Evolutionary conservation across 108 stramenopile genomes (phyloP).

Genomic region (Seminavis robusta): DNA sequence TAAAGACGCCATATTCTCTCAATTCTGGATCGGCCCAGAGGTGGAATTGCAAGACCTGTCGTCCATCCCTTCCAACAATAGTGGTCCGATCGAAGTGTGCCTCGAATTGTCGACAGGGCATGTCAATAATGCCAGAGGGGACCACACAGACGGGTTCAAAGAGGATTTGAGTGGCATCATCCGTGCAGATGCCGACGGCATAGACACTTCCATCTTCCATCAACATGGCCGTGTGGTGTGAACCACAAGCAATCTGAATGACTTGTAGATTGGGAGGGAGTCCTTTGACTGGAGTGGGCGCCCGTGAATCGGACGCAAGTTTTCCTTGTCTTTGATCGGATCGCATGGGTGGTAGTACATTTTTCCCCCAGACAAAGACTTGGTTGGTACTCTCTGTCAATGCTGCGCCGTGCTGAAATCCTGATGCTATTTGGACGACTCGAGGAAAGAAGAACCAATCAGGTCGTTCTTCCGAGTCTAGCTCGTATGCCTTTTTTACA

Average conservation of each 20-base stretch:
- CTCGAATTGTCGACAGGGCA: slow-evolving; percentile 62
- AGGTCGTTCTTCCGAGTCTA: too few species aligned
- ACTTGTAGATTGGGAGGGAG: slow-evolving; percentile 49
- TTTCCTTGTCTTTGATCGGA: slow-evolving; percentile 3
- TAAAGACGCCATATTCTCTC: slow-evolving; percentile 56
- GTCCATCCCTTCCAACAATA: slow-evolving; percentile 48
- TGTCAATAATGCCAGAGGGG: slow-evolving; percentile 53
- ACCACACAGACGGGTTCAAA: slow-evolving; percentile 68
- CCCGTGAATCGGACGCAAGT: slow-evolving; percentile 30
- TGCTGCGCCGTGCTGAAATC: slow-evolving; percentile 71
- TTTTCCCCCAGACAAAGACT: slow-evolving; percentile 85
- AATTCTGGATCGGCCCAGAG: slow-evolving; percentile 74
- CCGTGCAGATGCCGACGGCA: slow-evolving; percentile 78
- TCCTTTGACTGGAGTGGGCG: slow-evolving; percentile 53
- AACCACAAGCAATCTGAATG: slow-evolving; percentile 65
- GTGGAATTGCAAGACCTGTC: slow-evolving; percentile 67
- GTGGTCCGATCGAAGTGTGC: slow-evolving; percentile 82
- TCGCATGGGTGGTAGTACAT: slow-evolving; percentile 24
- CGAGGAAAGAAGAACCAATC: too few species aligned
- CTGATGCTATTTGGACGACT: slow-evolving; percentile 53
- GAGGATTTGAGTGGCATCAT: slow-evolving; percentile 55
- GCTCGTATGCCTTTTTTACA: slow-evolving; percentile 26
- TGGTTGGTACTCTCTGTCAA: slow-evolving; percentile 51
- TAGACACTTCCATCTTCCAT: slow-evolving; percentile 82
- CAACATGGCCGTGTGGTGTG: slow-evolving; percentile 80